Percentiles rank a stretch among this genome's conserved stretches.
phyloP scores from a whole-genome alignment of 345 rosid species.

The Sonneratia caseolaris region DNA sequence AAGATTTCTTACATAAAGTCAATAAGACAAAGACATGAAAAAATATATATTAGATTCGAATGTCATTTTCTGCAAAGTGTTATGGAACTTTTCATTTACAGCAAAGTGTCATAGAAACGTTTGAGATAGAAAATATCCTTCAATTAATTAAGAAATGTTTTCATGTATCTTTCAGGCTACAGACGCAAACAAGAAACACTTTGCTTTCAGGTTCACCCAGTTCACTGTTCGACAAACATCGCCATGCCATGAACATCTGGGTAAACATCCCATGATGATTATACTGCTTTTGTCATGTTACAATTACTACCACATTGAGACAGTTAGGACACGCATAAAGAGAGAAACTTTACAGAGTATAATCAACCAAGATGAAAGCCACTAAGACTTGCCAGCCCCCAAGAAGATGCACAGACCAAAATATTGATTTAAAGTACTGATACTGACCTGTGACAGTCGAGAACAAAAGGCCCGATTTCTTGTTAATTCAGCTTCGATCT shows the following conservation, averaged over 20 bases:
- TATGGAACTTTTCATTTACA: background rate
- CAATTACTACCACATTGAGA: background rate
- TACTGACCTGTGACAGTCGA: constrained; percentile 63
- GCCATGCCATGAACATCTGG: too few species aligned
- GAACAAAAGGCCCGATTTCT: constrained; percentile 49
- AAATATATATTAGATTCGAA: background rate
- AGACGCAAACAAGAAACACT: background rate
- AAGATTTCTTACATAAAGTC: background rate
- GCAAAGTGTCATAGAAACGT: background rate
- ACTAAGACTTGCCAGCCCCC: background rate
- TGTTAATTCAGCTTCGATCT: constrained; percentile 56
- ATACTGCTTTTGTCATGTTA: background rate
- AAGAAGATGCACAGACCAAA: background rate
- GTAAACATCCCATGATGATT: background rate
- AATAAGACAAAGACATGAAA: background rate
- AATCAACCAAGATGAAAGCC: background rate
- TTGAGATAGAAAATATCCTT: background rate
- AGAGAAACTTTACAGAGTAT: background rate
- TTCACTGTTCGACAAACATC: too few species aligned
- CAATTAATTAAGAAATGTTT: background rate
- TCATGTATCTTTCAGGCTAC: background rate
- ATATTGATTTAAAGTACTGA: background rate
- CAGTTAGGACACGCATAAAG: too few species aligned
- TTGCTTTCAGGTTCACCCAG: background rate
- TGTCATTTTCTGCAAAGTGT: background rate